These are phyloP conservation scores for Tolypocladium ovalisporum DNA, from an alignment of 2,329 filamentous ascomycete species.

Conservation along the genomic window DNA sequence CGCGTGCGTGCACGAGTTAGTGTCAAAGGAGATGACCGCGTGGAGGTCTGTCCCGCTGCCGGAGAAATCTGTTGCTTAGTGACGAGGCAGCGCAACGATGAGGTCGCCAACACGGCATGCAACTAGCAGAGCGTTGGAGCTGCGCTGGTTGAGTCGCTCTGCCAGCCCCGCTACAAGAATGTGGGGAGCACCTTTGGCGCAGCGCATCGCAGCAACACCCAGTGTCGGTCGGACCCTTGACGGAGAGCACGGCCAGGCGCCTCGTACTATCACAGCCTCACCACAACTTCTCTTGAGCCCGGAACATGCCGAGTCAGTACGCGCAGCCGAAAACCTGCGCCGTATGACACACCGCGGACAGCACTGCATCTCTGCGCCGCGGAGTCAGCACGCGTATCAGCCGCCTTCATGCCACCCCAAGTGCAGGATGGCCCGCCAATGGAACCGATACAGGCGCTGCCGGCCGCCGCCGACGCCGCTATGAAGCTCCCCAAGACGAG, in stretches of 20 bases:
- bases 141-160: neutral
- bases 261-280: neutral
- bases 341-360: constrained; percentile 8
- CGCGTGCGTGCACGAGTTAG: neutral
- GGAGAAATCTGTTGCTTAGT: neutral
- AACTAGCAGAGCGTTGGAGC: neutral
- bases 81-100: neutral
- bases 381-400: constrained; percentile 6
- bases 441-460: constrained; percentile 59
- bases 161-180: constrained; percentile 7
- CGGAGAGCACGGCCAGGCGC: neutral
- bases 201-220: neutral
- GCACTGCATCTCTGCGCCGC: neutral
- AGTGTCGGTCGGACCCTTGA: neutral
- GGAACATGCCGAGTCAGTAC: constrained; percentile 2
- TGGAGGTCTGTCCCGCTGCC: neutral
- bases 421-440: constrained; percentile 52
- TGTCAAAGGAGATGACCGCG: neutral
- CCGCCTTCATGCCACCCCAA: constrained; percentile 55
- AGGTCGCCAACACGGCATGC: neutral
- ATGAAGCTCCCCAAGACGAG: constrained; percentile 51
- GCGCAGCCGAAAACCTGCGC: neutral
- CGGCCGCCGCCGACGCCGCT: constrained; percentile 51
- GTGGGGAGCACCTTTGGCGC: constrained; percentile 2
- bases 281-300: neutral